Evolutionary conservation across 805 yeast species (phyloP).

Genomic region (Candida nonsorbophila): DNA sequence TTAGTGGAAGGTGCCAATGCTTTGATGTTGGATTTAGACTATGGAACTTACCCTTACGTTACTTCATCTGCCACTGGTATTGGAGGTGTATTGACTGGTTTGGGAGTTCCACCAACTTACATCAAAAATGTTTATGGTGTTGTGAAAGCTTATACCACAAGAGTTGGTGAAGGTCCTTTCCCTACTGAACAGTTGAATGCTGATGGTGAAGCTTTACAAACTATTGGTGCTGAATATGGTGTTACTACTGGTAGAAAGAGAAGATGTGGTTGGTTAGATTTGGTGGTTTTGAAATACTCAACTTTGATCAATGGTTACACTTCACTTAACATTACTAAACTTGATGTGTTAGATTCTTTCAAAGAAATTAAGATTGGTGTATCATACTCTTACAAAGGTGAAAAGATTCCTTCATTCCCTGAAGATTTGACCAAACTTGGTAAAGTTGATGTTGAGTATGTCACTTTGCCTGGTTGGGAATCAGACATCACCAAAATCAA

Average conservation of each 20-base stretch:
- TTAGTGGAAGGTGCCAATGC: conserved; percentile 98
- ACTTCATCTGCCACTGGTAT: conserved; percentile 94
- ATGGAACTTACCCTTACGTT: conserved; percentile 96
- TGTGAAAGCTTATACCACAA: conserved; percentile 96
- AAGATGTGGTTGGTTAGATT: conserved; percentile 98
- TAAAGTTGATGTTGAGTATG: conserved; percentile 88
- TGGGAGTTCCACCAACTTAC: conserved; percentile 89
- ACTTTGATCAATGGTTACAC: conserved; percentile 94
- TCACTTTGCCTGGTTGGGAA: conserved; percentile 93
- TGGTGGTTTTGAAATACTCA: conserved; percentile 90
- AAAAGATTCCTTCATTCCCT: conserved; percentile 76
- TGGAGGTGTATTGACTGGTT: conserved; percentile 96
- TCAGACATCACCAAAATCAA: conserved; percentile 69
- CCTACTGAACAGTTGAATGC: conserved; percentile 93
- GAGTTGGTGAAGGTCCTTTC: conserved; percentile 99
- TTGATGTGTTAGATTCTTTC: conserved; percentile 90
- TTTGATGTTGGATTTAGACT: conserved; percentile 93
- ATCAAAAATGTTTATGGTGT: conserved; percentile 87
- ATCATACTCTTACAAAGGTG: conserved; percentile 75
- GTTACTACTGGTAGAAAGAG: conserved; percentile 99
- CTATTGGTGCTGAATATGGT: conserved; percentile 93
- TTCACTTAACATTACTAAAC: conserved; percentile 85
- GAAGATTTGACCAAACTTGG: conserved; percentile 81
- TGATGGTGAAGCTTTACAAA: conserved; percentile 81
- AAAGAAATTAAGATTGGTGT: conserved; percentile 86